A percentile compares a stretch with the other conserved stretches of the same genome.
These are phyloP conservation scores for Arabis hirsuta DNA, from an alignment of 345 rosid genomes.

Conservation along the genomic window DNA sequence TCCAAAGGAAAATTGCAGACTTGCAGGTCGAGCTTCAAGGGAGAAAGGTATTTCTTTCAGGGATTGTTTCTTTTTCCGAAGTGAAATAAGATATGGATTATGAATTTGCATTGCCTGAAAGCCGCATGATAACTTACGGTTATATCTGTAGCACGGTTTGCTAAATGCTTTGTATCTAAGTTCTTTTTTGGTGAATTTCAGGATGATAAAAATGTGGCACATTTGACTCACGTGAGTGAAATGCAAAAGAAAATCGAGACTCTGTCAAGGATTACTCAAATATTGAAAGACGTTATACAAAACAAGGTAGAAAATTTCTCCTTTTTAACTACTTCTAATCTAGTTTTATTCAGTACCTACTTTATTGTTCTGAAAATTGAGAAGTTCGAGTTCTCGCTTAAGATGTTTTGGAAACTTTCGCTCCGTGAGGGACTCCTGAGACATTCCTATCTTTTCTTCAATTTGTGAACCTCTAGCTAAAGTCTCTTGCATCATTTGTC, in stretches of 20 bases:
- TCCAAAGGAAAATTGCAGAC: conserved; percentile 92
- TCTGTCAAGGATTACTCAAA: conserved; percentile 81
- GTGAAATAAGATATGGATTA: not conserved
- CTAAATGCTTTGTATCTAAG: conserved; percentile 13
- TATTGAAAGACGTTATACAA: conserved; percentile 94
- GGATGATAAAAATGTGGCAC: conserved; percentile 98
- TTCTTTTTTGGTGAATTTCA: conserved; percentile 32
- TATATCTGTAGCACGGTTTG: not conserved
- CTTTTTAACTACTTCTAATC: not conserved
- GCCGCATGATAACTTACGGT: not conserved
- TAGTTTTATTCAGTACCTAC: not conserved
- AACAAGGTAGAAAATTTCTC: conserved; percentile 69
- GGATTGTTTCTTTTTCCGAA: not conserved
- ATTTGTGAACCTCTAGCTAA: not conserved
- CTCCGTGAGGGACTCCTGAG: not conserved
- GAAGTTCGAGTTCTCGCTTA: not conserved
- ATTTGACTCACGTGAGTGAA: conserved; percentile 92
- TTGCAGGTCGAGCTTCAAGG: conserved; percentile 98
- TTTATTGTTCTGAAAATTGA: conserved; percentile 3
- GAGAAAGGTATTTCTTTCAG: conserved; percentile 65
- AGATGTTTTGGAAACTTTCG: not conserved
- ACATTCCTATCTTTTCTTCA: not conserved
- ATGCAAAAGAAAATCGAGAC: conserved; percentile 96
- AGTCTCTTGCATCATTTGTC: not conserved
- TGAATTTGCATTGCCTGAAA: not conserved